A percentile compares a stretch with the other conserved stretches of the same genome.
These are phyloP conservation scores for Cronartium ribicola DNA, from an alignment of 1,284 basidiomycete genomes.

Conservation along the genomic window DNA sequence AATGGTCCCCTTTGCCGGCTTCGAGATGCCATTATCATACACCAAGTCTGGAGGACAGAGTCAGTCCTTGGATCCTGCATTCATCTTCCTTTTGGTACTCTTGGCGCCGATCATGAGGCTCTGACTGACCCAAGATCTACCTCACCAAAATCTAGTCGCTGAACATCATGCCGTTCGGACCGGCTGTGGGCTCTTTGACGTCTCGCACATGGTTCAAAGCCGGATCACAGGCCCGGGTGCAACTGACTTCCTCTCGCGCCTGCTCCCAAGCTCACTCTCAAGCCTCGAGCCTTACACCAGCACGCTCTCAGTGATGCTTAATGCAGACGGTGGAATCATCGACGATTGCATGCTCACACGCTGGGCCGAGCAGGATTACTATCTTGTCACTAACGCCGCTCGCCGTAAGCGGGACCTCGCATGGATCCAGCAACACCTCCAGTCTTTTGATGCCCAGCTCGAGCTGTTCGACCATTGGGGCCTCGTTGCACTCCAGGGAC, in stretches of 20 bases:
- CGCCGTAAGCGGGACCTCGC: constrained; percentile 72
- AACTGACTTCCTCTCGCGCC: constrained; percentile 71
- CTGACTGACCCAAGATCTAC: constrained; percentile 32
- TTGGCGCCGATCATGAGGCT: constrained; percentile 1
- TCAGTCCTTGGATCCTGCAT: constrained; percentile 48
- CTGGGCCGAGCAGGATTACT: constrained; percentile 55
- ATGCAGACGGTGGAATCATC: constrained; percentile 84
- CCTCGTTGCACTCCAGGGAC: constrained; percentile 82
- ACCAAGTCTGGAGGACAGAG: constrained; percentile 73
- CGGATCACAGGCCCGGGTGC: constrained; percentile 71
- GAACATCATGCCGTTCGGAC: constrained; percentile 87
- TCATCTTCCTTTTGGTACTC: neutral
- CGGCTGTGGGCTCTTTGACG: constrained; percentile 86
- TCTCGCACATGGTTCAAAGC: constrained; percentile 81
- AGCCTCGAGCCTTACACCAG: constrained; percentile 64
- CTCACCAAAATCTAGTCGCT: constrained; percentile 59
- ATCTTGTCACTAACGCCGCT: constrained; percentile 95
- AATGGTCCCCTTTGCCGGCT: constrained; percentile 96
- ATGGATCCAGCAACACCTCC: constrained; percentile 68
- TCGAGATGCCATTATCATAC: constrained; percentile 87
- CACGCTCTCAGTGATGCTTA: constrained; percentile 76
- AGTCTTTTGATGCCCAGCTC: constrained; percentile 61
- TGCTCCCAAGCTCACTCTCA: constrained; percentile 62
- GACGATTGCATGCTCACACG: constrained; percentile 68
- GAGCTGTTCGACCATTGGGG: constrained; percentile 76